phyloP scores from a whole-genome alignment of 257 asterid genomes.

The Solanum dulcamara region DNA sequence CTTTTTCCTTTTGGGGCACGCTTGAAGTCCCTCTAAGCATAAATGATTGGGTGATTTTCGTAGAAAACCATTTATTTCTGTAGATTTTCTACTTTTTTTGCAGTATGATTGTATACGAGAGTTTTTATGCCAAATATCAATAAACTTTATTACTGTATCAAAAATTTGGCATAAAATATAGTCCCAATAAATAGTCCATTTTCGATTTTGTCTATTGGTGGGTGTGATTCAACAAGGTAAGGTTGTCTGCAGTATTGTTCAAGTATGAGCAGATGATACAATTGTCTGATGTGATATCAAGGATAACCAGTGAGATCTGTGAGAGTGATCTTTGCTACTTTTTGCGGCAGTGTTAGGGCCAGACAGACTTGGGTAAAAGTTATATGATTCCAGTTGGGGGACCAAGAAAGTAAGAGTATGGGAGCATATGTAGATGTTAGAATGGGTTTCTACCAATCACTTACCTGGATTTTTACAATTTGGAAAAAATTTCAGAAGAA shows the following conservation, averaged over 20 bases:
- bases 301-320: not conserved
- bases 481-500: not conserved
- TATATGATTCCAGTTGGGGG: not conserved
- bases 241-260: not conserved
- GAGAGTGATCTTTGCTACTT: not conserved
- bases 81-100: not conserved
- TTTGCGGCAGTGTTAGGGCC: not conserved
- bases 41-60: not conserved
- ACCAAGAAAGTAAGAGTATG: not conserved
- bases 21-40: not conserved
- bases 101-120: not conserved
- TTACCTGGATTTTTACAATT: not conserved
- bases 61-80: not conserved
- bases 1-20: not conserved
- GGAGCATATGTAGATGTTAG: not conserved
- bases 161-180: not conserved
- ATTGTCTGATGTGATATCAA: not conserved
- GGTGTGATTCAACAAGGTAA: not conserved
- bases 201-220: not conserved
- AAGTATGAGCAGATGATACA: not conserved
- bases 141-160: not conserved
- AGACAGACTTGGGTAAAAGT: not conserved
- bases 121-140: not conserved
- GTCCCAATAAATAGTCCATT: not conserved
- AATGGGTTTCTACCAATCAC: not conserved